Base-by-base conservation (phyloP, 257 asterid species). In the Salvia splendens region DNA sequence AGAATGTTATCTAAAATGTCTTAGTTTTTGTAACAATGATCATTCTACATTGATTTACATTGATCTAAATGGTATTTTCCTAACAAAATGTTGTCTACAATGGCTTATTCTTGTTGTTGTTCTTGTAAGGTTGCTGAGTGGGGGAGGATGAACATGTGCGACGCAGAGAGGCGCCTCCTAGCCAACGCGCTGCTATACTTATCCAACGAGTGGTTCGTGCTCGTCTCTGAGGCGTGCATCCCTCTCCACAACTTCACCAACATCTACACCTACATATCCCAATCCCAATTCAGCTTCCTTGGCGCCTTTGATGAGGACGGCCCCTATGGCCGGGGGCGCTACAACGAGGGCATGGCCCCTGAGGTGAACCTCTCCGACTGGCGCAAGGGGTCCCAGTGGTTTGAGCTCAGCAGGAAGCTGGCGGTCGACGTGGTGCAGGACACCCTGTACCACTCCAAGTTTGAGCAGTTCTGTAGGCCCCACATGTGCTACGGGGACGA, bases 381-480 rank as follows among this genome's bases (percentile, higher is more conserved):
- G 89, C 86, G 89, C 1, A 84, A 84, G 63, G 89, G 89, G 73
- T 74, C 82, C 35, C 86, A 84, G 52, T 84, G 89, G 89, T 84
- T 84, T 61, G 86, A 81, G 63, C 40, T 84, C 6, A 64, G 57
- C 67, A 46, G 83, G 33, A 67, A 77, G 43, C 73, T 81, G 0
- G 88, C 84, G 0, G 28, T 74, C 0, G 79, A 65, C 28, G 40
- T 81, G 3, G 40, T 81, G 6, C 52, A 58, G 32, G 89, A 81
- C 64, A 47, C 54, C 2, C 4, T 62, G 3, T 84, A 81, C 65
- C 69, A 83, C 73, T 70, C 67, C 10, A 80, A 48, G 12, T 84
- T 84, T 38, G 70, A 76, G 30, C 48, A 66, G 71, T 84, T 71
- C 30, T 84, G 89, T 54, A 75, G 47, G 42, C 84, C 83, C 0